Evolutionary conservation across 495 filamentous ascomycete species (phyloP), one percentile per base, ranked within the genome.

Genomic region (Trichoderma erinaceum): DNA sequence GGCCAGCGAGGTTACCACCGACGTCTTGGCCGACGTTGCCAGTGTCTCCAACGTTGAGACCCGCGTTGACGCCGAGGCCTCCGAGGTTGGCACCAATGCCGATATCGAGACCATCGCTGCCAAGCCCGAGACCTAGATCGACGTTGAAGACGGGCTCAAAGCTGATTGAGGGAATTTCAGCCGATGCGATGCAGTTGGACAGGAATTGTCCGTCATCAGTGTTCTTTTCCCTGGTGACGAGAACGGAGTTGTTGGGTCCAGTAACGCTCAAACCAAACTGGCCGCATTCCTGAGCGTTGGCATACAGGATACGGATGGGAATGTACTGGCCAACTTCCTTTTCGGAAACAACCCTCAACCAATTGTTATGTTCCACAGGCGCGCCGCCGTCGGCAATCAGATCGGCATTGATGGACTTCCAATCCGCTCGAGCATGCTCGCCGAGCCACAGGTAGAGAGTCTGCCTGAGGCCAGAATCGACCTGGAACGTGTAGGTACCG

Each of bases 261-360:
- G 4, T 1, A 13, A 66, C 18, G 18, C n/a, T 46, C n/a, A 66
- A 8, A 2, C 5, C 27, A 41, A 66, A 50, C 41, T 7, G 1
- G 21, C 65, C 48, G 21, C 65, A 66, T 3, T 50, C 65, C 41
- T 66, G 41, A 12, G 65, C 65, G 41, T 66, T 66, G 65, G 50
- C 65, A 4, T 29, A 66, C 41, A 66, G 29, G 65, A 66, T 50
- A 16, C 65, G 38, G 38, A 66, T 48, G 29, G 65, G 65, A 23
- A 50, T 66, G 41, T 48, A 66, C 16, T 0, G 48, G 65, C 65
- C 56, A 18, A 61, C 23, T 10, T 61, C 23, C 1, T 0, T 18
- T 10, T 1, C 7, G 41, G 41, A 15, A 3, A 66, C 65, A 7
- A 46, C 25, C 65, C 13, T n/a, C 41, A 66, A 10, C 21, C 6